phyloP scores from a whole-genome alignment of 352 stramenopile species.

The Pythium phragmitis region DNA sequence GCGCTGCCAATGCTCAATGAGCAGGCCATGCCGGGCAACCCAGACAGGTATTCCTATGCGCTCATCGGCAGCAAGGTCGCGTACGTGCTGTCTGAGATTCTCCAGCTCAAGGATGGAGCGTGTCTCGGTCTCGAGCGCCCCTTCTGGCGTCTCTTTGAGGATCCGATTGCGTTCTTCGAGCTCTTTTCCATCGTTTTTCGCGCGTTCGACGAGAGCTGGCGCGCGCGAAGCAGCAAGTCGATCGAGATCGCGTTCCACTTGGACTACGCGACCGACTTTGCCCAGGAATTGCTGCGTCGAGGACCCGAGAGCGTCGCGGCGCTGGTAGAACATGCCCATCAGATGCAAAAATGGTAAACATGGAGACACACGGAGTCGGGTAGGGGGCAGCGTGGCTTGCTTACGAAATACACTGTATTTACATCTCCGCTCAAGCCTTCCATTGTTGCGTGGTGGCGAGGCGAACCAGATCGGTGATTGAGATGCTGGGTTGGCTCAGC shows the following conservation, averaged over 20 bases:
- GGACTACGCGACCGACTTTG: conserved; percentile 66
- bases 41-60: conserved; percentile 65
- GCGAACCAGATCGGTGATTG: conserved; percentile 27
- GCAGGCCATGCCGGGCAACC: conserved; percentile 33
- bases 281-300: conserved; percentile 68
- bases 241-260: conserved; percentile 65
- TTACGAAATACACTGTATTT: conserved; percentile 17
- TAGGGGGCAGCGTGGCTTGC: not conserved
- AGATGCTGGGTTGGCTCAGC: conserved; percentile 8
- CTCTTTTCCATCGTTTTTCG: conserved; percentile 76
- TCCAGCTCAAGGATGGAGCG: conserved; percentile 71
- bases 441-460: conserved; percentile 24
- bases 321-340: conserved; percentile 66
- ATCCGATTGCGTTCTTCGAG: conserved; percentile 82
- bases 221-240: conserved; percentile 40
- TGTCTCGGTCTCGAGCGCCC: conserved; percentile 73
- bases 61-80: conserved; percentile 50
- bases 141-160: conserved; percentile 86
- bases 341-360: conserved; percentile 72
- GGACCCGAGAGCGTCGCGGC: conserved; percentile 55
- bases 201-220: conserved; percentile 71
- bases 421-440: conserved; percentile 5
- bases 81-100: conserved; percentile 60
- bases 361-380: not conserved
- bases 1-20: conserved; percentile 70